Conservation (phyloP, 371 early-diverging fungal genomes). For the Zancudomyces culisetae region DNA sequence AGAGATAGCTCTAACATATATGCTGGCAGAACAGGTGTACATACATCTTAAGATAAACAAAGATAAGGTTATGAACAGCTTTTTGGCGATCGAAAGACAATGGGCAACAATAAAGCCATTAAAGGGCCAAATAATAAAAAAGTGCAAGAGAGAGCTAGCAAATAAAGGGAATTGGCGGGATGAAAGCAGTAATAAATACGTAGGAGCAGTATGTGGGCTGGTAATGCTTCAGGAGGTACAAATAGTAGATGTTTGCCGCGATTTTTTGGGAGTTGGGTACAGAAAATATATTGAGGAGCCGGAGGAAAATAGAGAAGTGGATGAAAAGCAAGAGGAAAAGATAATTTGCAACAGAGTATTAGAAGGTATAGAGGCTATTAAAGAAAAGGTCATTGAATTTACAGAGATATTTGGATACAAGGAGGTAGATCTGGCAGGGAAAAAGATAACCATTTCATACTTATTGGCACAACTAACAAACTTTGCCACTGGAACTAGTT, state of each 20-base stretch:
- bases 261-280: not conserved
- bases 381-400: too few species aligned
- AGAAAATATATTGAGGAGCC: not conserved
- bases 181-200: not conserved
- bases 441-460: not conserved
- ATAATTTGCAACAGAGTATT: too few species aligned
- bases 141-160: not conserved
- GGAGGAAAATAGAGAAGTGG: not conserved
- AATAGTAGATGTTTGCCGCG: not conserved
- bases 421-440: too few species aligned
- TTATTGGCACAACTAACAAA: not conserved
- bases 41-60: not conserved
- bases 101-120: not conserved
- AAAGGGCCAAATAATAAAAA: not conserved
- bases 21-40: not conserved
- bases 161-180: not conserved
- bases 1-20: not conserved
- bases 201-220: not conserved
- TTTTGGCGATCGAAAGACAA: not conserved
- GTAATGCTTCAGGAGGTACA: not conserved
- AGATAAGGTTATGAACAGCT: not conserved
- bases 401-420: too few species aligned
- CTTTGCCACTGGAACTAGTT: not conserved
- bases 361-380: too few species aligned
- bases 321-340: not conserved